Evolutionary conservation across 2,329 filamentous ascomycete genomes (phyloP), one percentile per base, ranked within the genome.

Genomic region (Talaromyces sp.): DNA sequence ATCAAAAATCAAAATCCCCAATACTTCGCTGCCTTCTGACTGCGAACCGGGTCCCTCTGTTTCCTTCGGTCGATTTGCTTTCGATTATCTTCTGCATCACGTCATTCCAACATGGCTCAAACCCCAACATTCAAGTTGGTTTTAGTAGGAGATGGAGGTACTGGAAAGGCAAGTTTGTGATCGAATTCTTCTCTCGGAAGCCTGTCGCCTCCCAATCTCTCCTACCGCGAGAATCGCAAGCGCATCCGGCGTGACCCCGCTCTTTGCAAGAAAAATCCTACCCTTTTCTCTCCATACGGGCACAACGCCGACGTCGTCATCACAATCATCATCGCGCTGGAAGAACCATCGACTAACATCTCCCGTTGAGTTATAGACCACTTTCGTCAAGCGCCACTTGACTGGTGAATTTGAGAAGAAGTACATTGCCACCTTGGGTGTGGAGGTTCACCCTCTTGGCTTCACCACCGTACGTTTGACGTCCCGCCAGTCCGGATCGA

Each of bases 361-460:
- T 58, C 2, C 15, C 11, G 27, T 4, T 53, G 30, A 39, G 15
- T 32, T 36, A 52, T 76, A 99, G 95, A 99, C 95, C 79, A 99
- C 95, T 78, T 99, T 99, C 82, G 95, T 99, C 86, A 99, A 99
- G 90, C 95, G 95, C 77, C 95, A 99, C 84, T 87, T 98, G 88
- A 99, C 95, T 77, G 95, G 95, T 80, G 95, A 99, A 81, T 99
- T 99, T 78, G 95, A 99, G 85, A 99, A 99, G 90, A 99, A 98
- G 85, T 99, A 99, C 84, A 98, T 99, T 80, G 95, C 95, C 74
- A 99, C 95, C 64, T 91, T 99, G 69, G 95, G 95, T 89, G 95
- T 99, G 78, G 95, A 99, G 81, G 95, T 99, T 70, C 95, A 99
- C 85, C 95, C 95, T 79, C 91, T 99, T 69, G 90, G 88, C 75